Evolutionary conservation across 129 eudicot genomes (phyloP), one percentile per base, ranked within the genome.

Genomic region (Centella asiatica): DNA sequence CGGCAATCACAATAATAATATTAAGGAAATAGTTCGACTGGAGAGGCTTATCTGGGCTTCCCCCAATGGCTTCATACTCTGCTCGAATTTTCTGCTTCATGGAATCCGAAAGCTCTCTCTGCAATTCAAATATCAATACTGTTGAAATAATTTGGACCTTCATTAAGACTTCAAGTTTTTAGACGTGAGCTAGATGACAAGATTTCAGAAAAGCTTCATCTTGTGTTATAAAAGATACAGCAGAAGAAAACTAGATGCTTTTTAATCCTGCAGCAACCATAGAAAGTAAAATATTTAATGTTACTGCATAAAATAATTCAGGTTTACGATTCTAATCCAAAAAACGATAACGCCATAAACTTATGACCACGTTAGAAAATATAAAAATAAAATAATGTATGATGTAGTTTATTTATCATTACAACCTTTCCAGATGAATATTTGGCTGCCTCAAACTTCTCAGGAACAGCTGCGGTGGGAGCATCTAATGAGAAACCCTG

Each of bases 41-140:
- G 49, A 92, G 96, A 75, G 96, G 96, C 84, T 87, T 92, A 81
- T 92, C 82, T 42, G 99, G 96, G 77, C 86, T 87, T 29, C 99
- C 99, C 4, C 99, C 99, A 37, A 92, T 15, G 1, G 63, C 96
- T 84, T 84, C 75, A 60, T 92, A 92, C 72, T 92, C 99, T 66
- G 96, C 78, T 24, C 96, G 78, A 64, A 87, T 90, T 85, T 92
- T 92, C 80, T 82, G 81, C 80, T 84, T 92, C 99, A 87, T 92
- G 20, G 79, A 5, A 39, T 82, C 95, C 66, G 97, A 90, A 23
- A 87, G 88, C 76, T 78, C 97, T 73, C 75, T 90, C 97, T 90
- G 95, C 94, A 90, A 83, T 77, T 80, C 86, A 90, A 74, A 80
- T 75, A 85, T 72, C 87, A 82, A 85, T 44, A 82, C 78, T 64